Evolutionary conservation across 2,329 filamentous ascomycete genomes (phyloP).

Genomic region (Cladosporium phlei): DNA sequence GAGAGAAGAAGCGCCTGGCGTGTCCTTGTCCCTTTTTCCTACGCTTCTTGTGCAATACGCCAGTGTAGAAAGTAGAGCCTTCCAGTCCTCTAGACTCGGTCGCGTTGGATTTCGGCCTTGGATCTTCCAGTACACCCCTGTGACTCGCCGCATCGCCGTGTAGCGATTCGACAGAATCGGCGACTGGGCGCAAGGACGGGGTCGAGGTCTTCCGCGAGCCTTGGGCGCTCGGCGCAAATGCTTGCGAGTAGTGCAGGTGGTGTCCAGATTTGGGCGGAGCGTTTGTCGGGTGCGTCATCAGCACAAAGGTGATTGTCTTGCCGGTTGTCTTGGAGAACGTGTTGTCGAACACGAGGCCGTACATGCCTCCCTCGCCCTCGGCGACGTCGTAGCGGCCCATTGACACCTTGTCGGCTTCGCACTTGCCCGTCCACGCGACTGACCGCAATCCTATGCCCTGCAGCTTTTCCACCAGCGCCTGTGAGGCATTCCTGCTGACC

Average conservation of each 20-base stretch:
- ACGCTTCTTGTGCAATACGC: slow-evolving; percentile 80
- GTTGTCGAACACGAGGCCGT: slow-evolving; percentile 95
- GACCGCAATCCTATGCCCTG: slow-evolving; percentile 58
- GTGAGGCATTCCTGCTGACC: slow-evolving; percentile 42
- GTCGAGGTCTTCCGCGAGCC: slow-evolving; percentile 35
- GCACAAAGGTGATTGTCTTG: slow-evolving; percentile 90
- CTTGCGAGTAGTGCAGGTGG: slow-evolving; percentile 58
- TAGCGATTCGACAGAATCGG: slow-evolving; percentile 49
- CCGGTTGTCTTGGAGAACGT: slow-evolving; percentile 94
- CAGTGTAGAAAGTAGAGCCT: slow-evolving; percentile 66
- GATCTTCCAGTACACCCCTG: slow-evolving; percentile 32
- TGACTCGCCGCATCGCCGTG: slow-evolving; percentile 33
- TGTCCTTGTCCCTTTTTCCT: slow-evolving; percentile 92
- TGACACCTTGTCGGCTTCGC: slow-evolving; percentile 91
- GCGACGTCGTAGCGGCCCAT: slow-evolving; percentile 82
- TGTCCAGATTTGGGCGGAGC: slow-evolving; percentile 69
- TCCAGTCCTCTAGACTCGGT: slow-evolving; percentile 28
- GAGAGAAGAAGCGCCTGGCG: slow-evolving; percentile 87
- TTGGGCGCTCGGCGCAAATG: slow-evolving; percentile 45
- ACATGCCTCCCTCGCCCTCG: slow-evolving; percentile 77
- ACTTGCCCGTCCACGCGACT: slow-evolving; percentile 82
- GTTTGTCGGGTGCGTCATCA: slow-evolving; percentile 87
- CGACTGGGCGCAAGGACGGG: slow-evolving; percentile 39
- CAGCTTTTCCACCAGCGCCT: slow-evolving; percentile 63
- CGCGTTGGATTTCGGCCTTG: slow-evolving; percentile 36